Percentiles rank a stretch among this genome's conserved stretches.
phyloP scores from a whole-genome alignment of 306 rosid species.

The Cicer cuneatum region DNA sequence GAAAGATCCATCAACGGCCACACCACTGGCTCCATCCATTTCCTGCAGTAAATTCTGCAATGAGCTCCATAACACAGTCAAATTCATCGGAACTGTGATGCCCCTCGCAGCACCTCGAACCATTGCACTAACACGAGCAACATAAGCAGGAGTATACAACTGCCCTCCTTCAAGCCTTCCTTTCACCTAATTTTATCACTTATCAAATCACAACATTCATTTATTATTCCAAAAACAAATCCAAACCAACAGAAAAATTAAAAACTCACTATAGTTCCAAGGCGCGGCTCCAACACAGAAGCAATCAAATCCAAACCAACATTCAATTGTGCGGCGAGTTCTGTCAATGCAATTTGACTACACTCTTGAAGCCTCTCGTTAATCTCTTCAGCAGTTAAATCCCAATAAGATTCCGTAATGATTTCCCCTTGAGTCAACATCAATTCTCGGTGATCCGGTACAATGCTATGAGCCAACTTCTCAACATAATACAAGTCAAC shows the following conservation, averaged over 20 bases:
- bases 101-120: slow-evolving; percentile 93
- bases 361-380: slow-evolving; percentile 97
- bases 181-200: slow-evolving; percentile 66
- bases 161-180: slow-evolving; percentile 99
- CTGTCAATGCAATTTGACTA: slow-evolving; percentile 90
- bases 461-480: slow-evolving; percentile 72
- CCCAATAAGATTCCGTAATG: slow-evolving; percentile 86
- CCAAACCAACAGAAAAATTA: slow-evolving; percentile 29
- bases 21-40: slow-evolving; percentile 83
- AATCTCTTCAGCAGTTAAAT: slow-evolving; percentile 81
- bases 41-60: slow-evolving; percentile 85
- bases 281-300: slow-evolving; percentile 83
- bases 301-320: slow-evolving; percentile 83
- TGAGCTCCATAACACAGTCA: slow-evolving; percentile 77
- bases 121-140: slow-evolving; percentile 89
- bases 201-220: slow-evolving; percentile 13
- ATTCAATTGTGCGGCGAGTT: slow-evolving; percentile 82
- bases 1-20: slow-evolving; percentile 85
- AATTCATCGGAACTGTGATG: slow-evolving; percentile 79
- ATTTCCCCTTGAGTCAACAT: slow-evolving; percentile 91
- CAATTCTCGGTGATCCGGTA: slow-evolving; percentile 60
- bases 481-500: slow-evolving; percentile 91
- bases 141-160: slow-evolving; percentile 95
- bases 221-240: slow-evolving; percentile 18
- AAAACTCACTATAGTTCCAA: slow-evolving; percentile 74